phyloP scores from a whole-genome alignment of 2,329 filamentous ascomycete genomes.

The Monilinia polystroma region DNA sequence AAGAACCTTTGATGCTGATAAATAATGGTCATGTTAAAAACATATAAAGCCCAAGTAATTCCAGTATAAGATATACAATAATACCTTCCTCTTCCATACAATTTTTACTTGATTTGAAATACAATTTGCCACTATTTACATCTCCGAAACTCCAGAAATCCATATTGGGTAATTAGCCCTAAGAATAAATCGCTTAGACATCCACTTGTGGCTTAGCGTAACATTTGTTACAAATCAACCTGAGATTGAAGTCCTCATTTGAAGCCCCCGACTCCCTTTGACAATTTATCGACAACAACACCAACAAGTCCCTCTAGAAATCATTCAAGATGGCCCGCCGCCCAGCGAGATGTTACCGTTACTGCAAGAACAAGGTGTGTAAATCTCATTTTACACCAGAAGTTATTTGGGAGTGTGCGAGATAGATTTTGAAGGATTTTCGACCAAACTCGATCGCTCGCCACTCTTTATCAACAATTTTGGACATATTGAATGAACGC shows the following conservation, averaged over 20 bases:
- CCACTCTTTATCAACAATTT: constrained; percentile 19
- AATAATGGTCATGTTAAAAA: neutral
- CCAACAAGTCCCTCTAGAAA: constrained; percentile 52
- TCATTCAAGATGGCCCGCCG: constrained; percentile 96
- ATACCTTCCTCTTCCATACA: neutral
- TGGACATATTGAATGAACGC: neutral
- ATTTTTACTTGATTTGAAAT: constrained; percentile 19
- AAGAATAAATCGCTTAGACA: constrained; percentile 23
- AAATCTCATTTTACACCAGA: constrained; percentile 12
- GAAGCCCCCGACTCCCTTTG: constrained; percentile 25
- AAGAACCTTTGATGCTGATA: neutral
- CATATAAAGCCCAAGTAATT: constrained; percentile 22
- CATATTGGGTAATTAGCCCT: constrained; percentile 14
- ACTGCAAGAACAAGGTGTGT: constrained; percentile 99
- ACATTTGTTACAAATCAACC: constrained; percentile 15
- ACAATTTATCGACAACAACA: constrained; percentile 42
- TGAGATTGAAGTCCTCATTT: constrained; percentile 20
- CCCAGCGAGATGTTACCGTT: constrained; percentile 99
- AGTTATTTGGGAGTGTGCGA: constrained; percentile 17
- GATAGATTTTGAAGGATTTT: constrained; percentile 21
- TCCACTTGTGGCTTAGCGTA: constrained; percentile 1
- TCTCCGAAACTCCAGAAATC: constrained; percentile 12
- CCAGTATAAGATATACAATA: constrained; percentile 23
- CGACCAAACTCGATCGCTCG: constrained; percentile 18
- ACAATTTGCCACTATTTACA: constrained; percentile 17